These are phyloP conservation scores for Exophiala oligosperma DNA, from an alignment of 2,329 filamentous ascomycete genomes.

Conservation along the genomic window DNA sequence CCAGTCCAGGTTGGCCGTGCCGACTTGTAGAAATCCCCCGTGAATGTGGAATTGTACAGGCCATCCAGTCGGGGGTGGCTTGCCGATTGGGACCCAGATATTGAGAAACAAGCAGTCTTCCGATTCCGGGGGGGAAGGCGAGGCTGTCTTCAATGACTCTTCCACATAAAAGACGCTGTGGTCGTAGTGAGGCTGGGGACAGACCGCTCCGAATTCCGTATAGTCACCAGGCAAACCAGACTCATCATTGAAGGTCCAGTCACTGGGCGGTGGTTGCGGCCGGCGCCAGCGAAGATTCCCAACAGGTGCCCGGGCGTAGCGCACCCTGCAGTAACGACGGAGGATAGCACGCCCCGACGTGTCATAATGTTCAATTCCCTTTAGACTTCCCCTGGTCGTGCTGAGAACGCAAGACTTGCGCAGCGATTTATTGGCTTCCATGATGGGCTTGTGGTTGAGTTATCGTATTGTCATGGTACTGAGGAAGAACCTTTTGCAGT, in stretches of 20 bases:
- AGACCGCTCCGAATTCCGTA: conserved; percentile 38
- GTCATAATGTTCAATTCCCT: too few relatives aligned
- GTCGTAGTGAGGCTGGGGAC: conserved; percentile 38
- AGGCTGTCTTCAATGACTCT: conserved; percentile 27
- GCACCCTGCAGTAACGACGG: conserved; percentile 33
- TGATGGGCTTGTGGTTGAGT: too few relatives aligned
- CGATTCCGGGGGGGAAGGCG: conserved; percentile 30
- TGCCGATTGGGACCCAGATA: conserved; percentile 45
- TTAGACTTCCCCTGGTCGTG: too few relatives aligned
- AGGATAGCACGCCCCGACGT: too few relatives aligned
- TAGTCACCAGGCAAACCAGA: conserved; percentile 36
- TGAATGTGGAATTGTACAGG: conserved; percentile 37
- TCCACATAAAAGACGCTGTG: conserved; percentile 20
- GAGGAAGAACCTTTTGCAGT: too few relatives aligned
- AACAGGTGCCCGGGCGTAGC: conserved; percentile 42
- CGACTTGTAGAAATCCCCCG: conserved; percentile 51
- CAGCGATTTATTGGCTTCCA: too few relatives aligned
- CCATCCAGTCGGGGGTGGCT: conserved; percentile 26
- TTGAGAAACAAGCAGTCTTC: conserved; percentile 53
- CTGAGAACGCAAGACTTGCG: too few relatives aligned
- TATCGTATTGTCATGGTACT: too few relatives aligned
- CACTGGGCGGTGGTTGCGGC: conserved; percentile 33
- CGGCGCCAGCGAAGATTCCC: conserved; percentile 40
- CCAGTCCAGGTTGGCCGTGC: conserved; percentile 43
- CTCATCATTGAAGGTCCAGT: conserved; percentile 30